A percentile compares a stretch with the other conserved stretches of the same genome.
These are phyloP conservation scores for Cladophialophora yegresii DNA, from an alignment of 2,329 filamentous ascomycete species.

Conservation along the genomic window DNA sequence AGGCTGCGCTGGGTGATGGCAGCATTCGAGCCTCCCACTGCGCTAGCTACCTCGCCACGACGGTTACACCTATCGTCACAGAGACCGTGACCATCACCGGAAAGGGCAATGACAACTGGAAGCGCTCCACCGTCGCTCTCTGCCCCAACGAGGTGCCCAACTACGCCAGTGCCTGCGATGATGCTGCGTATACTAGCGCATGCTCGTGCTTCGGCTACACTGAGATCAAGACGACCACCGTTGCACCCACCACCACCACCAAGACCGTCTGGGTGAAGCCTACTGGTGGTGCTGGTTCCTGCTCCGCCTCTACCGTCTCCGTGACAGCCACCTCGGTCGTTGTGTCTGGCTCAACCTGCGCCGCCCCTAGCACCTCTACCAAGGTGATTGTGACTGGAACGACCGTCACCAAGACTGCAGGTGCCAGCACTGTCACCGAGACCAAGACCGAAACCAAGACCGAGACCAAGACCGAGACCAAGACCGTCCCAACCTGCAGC, in stretches of 20 bases:
- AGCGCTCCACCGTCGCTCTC: constrained; percentile 32
- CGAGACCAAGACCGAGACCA: background rate
- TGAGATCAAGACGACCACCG: constrained; percentile 33
- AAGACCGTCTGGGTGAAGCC: constrained; percentile 35
- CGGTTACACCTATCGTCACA: constrained; percentile 28
- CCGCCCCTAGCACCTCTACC: constrained; percentile 12
- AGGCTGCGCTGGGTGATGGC: constrained; percentile 34
- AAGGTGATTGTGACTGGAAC: constrained; percentile 6
- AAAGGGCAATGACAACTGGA: constrained; percentile 21
- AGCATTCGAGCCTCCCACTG: constrained; percentile 32
- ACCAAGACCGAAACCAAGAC: constrained; percentile 2
- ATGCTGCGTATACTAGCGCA: constrained; percentile 32
- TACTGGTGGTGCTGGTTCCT: constrained; percentile 21
- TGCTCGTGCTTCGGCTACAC: constrained; percentile 33
- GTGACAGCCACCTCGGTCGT: constrained; percentile 10
- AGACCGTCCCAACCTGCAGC: background rate
- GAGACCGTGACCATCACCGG: constrained; percentile 22
- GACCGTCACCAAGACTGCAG: constrained; percentile 12
- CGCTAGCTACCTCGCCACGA: constrained; percentile 34
- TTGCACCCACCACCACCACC: constrained; percentile 35
- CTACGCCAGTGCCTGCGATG: constrained; percentile 36
- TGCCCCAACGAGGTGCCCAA: constrained; percentile 37
- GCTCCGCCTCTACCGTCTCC: constrained; percentile 11
- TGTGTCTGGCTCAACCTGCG: constrained; percentile 25
- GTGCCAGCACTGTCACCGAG: constrained; percentile 9